phyloP scores from a whole-genome alignment of 176 grass and related monocot genomes.

The Olyra latifolia region DNA sequence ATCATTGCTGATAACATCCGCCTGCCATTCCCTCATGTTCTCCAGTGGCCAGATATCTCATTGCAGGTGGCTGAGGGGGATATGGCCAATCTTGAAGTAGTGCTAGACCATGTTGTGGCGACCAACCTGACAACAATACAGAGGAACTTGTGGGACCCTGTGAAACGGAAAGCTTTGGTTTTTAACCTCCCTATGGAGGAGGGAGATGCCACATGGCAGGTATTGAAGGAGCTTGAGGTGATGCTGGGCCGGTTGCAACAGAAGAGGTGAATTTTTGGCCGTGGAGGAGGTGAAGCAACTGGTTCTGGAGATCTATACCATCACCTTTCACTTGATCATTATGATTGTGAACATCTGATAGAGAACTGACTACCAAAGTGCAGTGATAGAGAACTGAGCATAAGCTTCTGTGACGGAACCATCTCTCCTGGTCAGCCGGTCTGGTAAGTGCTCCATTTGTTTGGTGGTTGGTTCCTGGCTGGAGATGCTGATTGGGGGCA shows the following conservation, averaged over 20 bases:
- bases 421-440: background rate
- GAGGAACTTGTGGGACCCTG: slow-evolving; percentile 59
- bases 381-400: background rate
- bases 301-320: background rate
- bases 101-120: slow-evolving; percentile 45
- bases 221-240: slow-evolving; percentile 15
- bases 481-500: background rate
- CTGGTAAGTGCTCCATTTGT: background rate
- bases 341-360: too few species aligned
- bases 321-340: too few species aligned
- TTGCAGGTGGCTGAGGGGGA: slow-evolving; percentile 47
- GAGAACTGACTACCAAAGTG: too few species aligned
- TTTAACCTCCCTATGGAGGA: slow-evolving; percentile 33
- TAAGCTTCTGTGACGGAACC: background rate
- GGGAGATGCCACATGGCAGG: slow-evolving; percentile 66
- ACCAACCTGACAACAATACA: slow-evolving; percentile 48
- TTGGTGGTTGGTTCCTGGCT: background rate
- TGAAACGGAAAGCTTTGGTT: slow-evolving; percentile 41
- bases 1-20: slow-evolving; percentile 57
- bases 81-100: slow-evolving; percentile 32
- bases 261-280: background rate
- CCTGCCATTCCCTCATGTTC: slow-evolving; percentile 38
- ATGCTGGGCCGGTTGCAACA: background rate
- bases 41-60: slow-evolving; percentile 48
- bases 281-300: background rate